Base-by-base conservation (phyloP, 176 grass and related monocot genomes). In the Avena atlantica region DNA sequence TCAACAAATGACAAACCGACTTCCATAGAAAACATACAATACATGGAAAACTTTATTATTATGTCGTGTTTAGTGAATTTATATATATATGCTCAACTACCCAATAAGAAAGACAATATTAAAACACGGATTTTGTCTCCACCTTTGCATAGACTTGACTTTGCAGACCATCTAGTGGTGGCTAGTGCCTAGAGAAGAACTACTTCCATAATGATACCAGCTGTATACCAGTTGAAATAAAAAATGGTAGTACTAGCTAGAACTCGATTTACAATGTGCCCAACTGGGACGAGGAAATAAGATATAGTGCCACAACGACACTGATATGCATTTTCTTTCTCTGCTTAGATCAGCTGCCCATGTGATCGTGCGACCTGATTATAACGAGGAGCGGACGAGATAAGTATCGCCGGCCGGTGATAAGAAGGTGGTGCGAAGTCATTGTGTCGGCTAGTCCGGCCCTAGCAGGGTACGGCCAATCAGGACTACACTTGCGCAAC, bases 291-390 rank as follows among this genome's bases (percentile, higher is more conserved):
- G 15, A 59, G 34, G 16, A 82, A 76, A 57, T 76, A 66, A 45
- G 21, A 76, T 61, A 77, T 21, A 44, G 19, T 17, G 48, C 55
- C 1, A 42, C 37, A 25, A 51, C 27, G 73, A 34, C 64, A 64
- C 64, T 65, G 27, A 29, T 64, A 23, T 70, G 40, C 2, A 61
- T 56, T 78, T 78, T 86, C 72, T 31, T 83, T 34, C 4, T 24
- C 73, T 64, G 84, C 84, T 67, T 83, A 64, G 17, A 78, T 65
- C 81, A 79, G 73, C 79, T 48, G 80, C 84, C 84, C 79, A 79
- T 83, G 84, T 83, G 84, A 78, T 82, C 70, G 17, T 71, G 47
- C 36, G 31, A 69, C 4, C 63, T 8, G 80, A 83, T 67, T 91
- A 82, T 78, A 78, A 78, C 14, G 57, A 69, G 24, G 6, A 17